These are phyloP conservation scores for Centrapalus pauciflorus DNA, from an alignment of 129 eudicot genomes.

Conservation along the genomic window DNA sequence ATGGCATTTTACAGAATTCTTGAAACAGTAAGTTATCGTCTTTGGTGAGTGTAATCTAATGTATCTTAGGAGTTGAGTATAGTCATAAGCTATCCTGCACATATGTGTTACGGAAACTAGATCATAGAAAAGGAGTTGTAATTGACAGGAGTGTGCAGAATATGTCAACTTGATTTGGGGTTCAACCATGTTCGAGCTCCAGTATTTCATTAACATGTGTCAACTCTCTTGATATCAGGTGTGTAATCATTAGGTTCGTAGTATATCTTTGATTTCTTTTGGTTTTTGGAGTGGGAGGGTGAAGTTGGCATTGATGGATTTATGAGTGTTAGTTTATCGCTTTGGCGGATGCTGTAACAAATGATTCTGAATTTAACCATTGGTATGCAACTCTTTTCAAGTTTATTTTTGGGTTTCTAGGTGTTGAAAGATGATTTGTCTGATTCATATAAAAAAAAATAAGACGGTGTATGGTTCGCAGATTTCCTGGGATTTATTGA, in stretches of 20 bases:
- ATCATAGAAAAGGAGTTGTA: conserved; percentile 15
- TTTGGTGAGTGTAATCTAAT: conserved; percentile 13
- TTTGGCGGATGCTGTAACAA: too few relatives aligned
- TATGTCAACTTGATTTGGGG: conserved; percentile 11
- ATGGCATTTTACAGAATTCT: conserved; percentile 37
- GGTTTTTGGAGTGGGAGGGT: too few relatives aligned
- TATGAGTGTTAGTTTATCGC: too few relatives aligned
- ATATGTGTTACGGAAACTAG: conserved; percentile 22
- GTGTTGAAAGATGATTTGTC: too few relatives aligned
- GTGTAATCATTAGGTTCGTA: conserved; percentile 10
- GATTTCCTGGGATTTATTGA: too few relatives aligned
- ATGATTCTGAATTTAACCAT: too few relatives aligned
- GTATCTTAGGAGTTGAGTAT: conserved; percentile 12
- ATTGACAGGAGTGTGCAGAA: conserved; percentile 1
- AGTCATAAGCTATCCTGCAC: conserved; percentile 19
- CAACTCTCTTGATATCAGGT: background rate
- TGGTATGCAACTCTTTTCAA: too few relatives aligned
- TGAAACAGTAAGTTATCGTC: conserved; percentile 10
- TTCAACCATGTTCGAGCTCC: background rate
- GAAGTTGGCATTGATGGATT: too few relatives aligned
- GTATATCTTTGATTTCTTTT: background rate
- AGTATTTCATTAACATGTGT: background rate
- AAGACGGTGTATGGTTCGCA: too few relatives aligned
- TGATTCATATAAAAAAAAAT: too few relatives aligned
- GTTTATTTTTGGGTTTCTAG: too few relatives aligned